A percentile compares a stretch with the other conserved stretches of the same genome.
phyloP scores from a whole-genome alignment of 352 stramenopile genomes.

The Phytophthora quininea region DNA sequence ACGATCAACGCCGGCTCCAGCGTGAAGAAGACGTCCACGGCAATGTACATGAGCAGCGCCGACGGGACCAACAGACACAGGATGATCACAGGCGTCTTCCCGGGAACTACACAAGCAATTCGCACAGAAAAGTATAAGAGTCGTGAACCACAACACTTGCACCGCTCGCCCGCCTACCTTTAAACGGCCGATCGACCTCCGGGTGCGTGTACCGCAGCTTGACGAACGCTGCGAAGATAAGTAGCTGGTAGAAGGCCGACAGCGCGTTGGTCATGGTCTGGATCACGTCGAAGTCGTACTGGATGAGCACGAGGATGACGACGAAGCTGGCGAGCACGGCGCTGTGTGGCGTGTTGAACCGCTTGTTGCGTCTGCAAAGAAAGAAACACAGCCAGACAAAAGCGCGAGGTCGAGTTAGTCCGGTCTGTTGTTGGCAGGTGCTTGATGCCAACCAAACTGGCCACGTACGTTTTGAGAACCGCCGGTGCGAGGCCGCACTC shows the following conservation, averaged over 20 bases:
- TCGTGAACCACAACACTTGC: neutral
- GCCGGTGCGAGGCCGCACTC: slow-evolving; percentile 87
- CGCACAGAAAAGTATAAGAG: neutral
- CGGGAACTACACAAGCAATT: slow-evolving; percentile 33
- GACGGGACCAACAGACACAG: slow-evolving; percentile 42
- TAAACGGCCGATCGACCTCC: slow-evolving; percentile 41
- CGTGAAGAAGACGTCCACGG: slow-evolving; percentile 55
- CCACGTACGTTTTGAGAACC: slow-evolving; percentile 79
- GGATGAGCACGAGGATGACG: slow-evolving; percentile 61
- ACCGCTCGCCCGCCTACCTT: slow-evolving; percentile 22
- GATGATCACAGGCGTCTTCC: slow-evolving; percentile 34
- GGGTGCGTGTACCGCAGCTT: slow-evolving; percentile 74
- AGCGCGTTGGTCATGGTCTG: slow-evolving; percentile 91
- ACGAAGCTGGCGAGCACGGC: slow-evolving; percentile 46
- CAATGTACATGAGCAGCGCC: slow-evolving; percentile 51
- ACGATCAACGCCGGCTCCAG: slow-evolving; percentile 52
- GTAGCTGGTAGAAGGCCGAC: slow-evolving; percentile 83
- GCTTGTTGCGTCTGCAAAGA: slow-evolving; percentile 44
- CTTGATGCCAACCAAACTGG: neutral
- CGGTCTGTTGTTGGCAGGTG: too few relatives aligned
- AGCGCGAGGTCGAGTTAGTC: too few relatives aligned
- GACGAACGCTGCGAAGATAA: slow-evolving; percentile 91
- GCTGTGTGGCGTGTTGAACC: slow-evolving; percentile 59
- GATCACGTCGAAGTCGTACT: slow-evolving; percentile 77
- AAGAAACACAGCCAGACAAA: neutral